Evolutionary conservation across 2,329 filamentous ascomycete genomes (phyloP).

Genomic region (Microdochium bolleyi): DNA sequence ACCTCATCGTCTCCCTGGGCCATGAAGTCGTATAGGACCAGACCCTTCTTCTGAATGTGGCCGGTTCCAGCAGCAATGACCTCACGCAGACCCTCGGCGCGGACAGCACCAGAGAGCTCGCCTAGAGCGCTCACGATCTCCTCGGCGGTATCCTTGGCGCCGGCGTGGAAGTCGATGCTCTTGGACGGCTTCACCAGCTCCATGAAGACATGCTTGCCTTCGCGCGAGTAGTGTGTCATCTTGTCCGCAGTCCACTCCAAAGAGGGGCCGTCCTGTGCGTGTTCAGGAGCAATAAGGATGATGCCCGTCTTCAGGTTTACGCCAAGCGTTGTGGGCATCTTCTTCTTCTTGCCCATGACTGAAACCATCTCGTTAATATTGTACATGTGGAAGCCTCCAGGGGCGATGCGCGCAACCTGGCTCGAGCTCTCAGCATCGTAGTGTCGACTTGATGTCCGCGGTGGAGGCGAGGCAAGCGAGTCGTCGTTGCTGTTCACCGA

Average conservation of each 20-base stretch:
- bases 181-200: slow-evolving; percentile 88
- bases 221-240: slow-evolving; percentile 94
- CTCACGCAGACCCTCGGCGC: slow-evolving; percentile 77
- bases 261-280: slow-evolving; percentile 70
- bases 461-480: slow-evolving; percentile 13
- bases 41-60: slow-evolving; percentile 67
- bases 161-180: slow-evolving; percentile 93
- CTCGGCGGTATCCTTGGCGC: slow-evolving; percentile 90
- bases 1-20: slow-evolving; percentile 96
- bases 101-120: slow-evolving; percentile 78
- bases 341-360: slow-evolving; percentile 94
- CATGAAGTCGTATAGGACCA: slow-evolving; percentile 91
- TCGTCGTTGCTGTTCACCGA: slow-evolving; percentile 14
- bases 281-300: slow-evolving; percentile 87
- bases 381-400: slow-evolving; percentile 85
- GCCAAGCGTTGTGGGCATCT: slow-evolving; percentile 96
- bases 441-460: slow-evolving; percentile 26
- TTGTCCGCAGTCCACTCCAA: slow-evolving; percentile 93
- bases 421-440: slow-evolving; percentile 20
- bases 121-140: slow-evolving; percentile 86
- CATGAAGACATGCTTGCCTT: slow-evolving; percentile 96
- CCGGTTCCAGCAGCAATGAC: slow-evolving; percentile 75
- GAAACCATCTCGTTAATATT: slow-evolving; percentile 97
- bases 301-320: slow-evolving; percentile 82
- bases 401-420: slow-evolving; percentile 47